Evolutionary conservation across 2,329 filamentous ascomycete species (phyloP).

Genomic region (Penicillium sp.): DNA sequence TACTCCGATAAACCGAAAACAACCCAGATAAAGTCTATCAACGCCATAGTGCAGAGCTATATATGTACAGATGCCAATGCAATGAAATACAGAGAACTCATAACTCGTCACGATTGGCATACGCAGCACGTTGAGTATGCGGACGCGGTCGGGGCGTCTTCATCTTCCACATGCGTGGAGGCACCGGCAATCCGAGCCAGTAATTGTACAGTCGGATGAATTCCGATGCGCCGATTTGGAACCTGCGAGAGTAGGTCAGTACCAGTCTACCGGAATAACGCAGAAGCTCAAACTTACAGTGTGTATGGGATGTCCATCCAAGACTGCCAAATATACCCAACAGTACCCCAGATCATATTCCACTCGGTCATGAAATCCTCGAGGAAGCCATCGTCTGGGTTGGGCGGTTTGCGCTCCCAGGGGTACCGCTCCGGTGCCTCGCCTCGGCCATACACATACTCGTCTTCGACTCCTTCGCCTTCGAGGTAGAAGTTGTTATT

Average conservation of each 20-base stretch:
- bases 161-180: slow-evolving; percentile 50
- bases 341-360: slow-evolving; percentile 52
- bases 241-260: slow-evolving; percentile 30
- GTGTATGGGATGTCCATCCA: slow-evolving; percentile 63
- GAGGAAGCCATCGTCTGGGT: slow-evolving; percentile 39
- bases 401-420: slow-evolving; percentile 25
- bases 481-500: slow-evolving; percentile 31
- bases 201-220: slow-evolving; percentile 49
- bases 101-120: slow-evolving; percentile 34
- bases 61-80: slow-evolving; percentile 17
- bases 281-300: slow-evolving; percentile 51
- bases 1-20: neutral
- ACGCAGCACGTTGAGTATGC: neutral
- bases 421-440: slow-evolving; percentile 24
- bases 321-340: slow-evolving; percentile 57
- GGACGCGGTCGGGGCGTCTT: slow-evolving; percentile 30
- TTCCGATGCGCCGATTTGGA: slow-evolving; percentile 48
- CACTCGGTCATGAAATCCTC: slow-evolving; percentile 60
- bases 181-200: slow-evolving; percentile 56
- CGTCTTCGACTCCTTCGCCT: slow-evolving; percentile 31
- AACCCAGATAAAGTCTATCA: slow-evolving; percentile 7
- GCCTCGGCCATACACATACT: slow-evolving; percentile 37
- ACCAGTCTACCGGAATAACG: neutral
- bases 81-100: slow-evolving; percentile 18
- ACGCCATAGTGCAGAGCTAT: slow-evolving; percentile 11